These are phyloP conservation scores for Eutrema yunnanense DNA, from an alignment of 345 rosid genomes.

Conservation along the genomic window DNA sequence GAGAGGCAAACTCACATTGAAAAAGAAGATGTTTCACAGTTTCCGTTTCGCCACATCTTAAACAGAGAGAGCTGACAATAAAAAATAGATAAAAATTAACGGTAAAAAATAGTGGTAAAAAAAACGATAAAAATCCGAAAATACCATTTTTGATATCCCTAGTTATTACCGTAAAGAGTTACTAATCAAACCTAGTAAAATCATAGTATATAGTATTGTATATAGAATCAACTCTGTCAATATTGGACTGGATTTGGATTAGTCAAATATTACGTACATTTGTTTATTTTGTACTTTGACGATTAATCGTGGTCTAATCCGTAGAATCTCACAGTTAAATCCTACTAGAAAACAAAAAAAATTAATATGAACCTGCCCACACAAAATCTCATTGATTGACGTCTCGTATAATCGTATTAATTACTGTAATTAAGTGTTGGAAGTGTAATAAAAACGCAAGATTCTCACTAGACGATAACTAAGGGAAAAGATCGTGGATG, in stretches of 20 bases:
- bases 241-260: background rate
- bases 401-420: background rate
- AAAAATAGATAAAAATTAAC: no score
- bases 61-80: no score
- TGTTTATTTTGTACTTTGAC: background rate
- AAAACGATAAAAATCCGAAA: no score
- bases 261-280: background rate
- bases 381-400: slow-evolving; percentile 10
- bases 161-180: no score
- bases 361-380: slow-evolving; percentile 1
- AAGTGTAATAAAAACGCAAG: background rate
- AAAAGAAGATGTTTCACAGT: no score
- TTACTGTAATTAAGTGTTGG: background rate
- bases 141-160: no score
- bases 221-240: background rate
- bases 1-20: no score
- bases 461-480: background rate
- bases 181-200: no score
- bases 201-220: no score
- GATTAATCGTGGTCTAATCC: background rate
- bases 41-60: no score
- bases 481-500: background rate
- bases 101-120: no score
- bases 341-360: background rate
- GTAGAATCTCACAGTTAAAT: background rate